Evolutionary conservation across 306 rosid species (phyloP).

Genomic region (Cucurbita argyrosperma): DNA sequence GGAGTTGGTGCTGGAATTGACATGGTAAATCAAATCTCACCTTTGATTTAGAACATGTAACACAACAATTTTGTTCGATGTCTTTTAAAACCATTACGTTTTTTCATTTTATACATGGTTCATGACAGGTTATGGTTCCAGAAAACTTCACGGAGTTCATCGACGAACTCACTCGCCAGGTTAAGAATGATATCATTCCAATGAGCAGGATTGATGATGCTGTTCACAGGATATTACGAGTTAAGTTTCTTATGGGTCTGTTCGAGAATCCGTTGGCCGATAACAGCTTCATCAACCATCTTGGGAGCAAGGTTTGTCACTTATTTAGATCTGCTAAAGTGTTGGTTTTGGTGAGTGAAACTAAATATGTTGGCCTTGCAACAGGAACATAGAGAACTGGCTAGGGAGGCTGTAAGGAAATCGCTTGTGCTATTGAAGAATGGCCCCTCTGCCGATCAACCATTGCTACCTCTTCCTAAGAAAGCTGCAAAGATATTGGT

Average conservation of each 20-base stretch:
- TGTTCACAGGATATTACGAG: slow-evolving; percentile 56
- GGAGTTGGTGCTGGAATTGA: slow-evolving; percentile 73
- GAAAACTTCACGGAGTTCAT: slow-evolving; percentile 34
- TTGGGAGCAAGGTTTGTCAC: slow-evolving; percentile 47
- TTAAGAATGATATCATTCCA: slow-evolving; percentile 51
- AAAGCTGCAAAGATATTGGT: slow-evolving; percentile 59
- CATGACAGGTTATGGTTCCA: slow-evolving; percentile 63
- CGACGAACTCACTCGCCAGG: slow-evolving; percentile 39
- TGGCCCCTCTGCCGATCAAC: slow-evolving; percentile 33
- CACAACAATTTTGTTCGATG: not conserved
- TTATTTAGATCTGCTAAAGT: slow-evolving; percentile 2
- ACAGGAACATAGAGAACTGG: slow-evolving; percentile 85
- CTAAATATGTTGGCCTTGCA: not conserved
- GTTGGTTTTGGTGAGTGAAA: not conserved
- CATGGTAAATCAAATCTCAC: slow-evolving; percentile 35
- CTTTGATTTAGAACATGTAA: not conserved
- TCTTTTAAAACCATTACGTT: not conserved
- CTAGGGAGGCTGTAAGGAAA: slow-evolving; percentile 90
- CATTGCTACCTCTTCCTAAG: slow-evolving; percentile 87
- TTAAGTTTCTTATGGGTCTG: slow-evolving; percentile 71
- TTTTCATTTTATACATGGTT: slow-evolving; percentile 3
- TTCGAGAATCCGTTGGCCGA: slow-evolving; percentile 67
- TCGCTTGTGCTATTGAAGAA: slow-evolving; percentile 78
- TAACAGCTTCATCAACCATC: slow-evolving; percentile 47
- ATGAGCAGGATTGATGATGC: slow-evolving; percentile 73